Evolutionary conservation across 371 early-diverging fungal genomes (phyloP), one percentile per base, ranked within the genome.

Genomic region (Umbelopsis sp.): DNA sequence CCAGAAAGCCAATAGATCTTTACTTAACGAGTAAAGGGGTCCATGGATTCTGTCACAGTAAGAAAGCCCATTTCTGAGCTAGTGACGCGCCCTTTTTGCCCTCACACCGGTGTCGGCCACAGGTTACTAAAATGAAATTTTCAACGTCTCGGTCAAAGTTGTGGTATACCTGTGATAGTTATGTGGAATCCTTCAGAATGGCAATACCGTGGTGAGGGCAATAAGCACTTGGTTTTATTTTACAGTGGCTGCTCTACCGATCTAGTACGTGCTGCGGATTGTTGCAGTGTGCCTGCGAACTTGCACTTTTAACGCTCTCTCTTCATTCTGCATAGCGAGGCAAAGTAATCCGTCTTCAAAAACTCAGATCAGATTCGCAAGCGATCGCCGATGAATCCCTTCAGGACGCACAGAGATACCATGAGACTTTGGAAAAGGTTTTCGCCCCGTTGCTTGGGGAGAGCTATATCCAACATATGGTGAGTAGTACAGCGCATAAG

Each of bases 1-100:
- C 83, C 79, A 73, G 76, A 71, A 67, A 67, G 57, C 74, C 80
- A 79, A 79, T 69, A 73, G 80, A 71, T 79, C 79, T 76, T 78
- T 77, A n/a, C 29, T 12, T 22, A 57, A 48, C 29, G 38, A 32
- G 65, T 63, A 41, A 52, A 50, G 35, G 46, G 35, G 29, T n/a
- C 57, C 57, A 57, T 57, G 57, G 57, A 57, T 57, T 57, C 57
- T 57, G 57, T 35, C 57, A 57, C 57, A 57, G 57, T 12, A 64
- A 66, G 69, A 68, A 66, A 45, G 45, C 44, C 44, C 32, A 52
- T 37, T 63, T 41, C 50, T 57, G 57, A 18, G 35, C 70, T 66
- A 29, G 76, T 78, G 78, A 78, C 77, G 73, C 80, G 82, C 82
- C 82, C 82, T 82, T 82, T 82, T 82, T 82, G 20, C 2, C 44